Evolutionary conservation across 2,329 filamentous ascomycete species (phyloP).

Genomic region (Alternaria brassicae): DNA sequence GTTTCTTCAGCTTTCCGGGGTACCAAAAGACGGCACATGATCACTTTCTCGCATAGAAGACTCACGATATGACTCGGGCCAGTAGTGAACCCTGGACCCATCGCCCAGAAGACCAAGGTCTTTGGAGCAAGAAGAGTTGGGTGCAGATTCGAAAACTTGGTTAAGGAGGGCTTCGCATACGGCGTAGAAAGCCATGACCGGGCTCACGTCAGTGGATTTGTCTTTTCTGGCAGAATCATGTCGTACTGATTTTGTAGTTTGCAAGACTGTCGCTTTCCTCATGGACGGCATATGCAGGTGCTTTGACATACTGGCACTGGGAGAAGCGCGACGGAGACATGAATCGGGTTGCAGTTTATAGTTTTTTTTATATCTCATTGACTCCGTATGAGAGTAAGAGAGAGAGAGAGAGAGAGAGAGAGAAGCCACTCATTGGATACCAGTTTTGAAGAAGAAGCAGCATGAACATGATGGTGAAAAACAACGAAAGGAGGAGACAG

Average conservation of each 20-base stretch:
- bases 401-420: no score
- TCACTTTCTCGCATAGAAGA: not conserved
- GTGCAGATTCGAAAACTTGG: no score
- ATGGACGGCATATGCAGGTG: no score
- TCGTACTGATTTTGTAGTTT: not conserved
- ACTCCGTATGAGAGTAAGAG: no score
- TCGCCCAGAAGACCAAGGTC: no score
- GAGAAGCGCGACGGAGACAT: not conserved
- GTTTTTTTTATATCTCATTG: no score
- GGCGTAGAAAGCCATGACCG: not conserved
- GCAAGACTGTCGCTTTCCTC: not conserved
- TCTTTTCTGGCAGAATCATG: not conserved
- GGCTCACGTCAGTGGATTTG: not conserved
- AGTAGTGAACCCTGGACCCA: no score
- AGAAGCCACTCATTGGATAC: not conserved
- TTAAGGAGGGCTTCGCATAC: not conserved
- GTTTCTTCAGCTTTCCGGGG: not conserved
- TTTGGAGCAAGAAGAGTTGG: no score
- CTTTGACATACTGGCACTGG: not conserved
- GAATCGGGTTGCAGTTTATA: no score
- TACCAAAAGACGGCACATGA: not conserved
- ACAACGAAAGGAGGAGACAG: not conserved
- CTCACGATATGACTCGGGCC: not conserved
- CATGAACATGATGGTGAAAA: not conserved
- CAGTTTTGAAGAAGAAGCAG: not conserved